Conservation (phyloP, 2,329 filamentous ascomycete species). For the Colletotrichum kahawae region DNA sequence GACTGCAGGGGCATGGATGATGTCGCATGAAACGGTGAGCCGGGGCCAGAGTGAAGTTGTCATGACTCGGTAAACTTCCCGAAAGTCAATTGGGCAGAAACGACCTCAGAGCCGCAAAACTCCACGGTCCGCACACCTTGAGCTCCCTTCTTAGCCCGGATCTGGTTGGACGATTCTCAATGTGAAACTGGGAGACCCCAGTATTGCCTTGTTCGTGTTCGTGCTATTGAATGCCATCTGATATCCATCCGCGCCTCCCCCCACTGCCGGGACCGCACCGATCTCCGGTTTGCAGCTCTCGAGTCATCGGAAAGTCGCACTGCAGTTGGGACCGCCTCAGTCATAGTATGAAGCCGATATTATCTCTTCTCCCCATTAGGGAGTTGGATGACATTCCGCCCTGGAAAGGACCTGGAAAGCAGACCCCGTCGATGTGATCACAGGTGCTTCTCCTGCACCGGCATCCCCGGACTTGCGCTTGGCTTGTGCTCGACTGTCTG, state of each 20-base stretch:
- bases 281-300: background rate
- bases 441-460: background rate
- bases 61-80: constrained; percentile 15
- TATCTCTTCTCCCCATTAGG: background rate
- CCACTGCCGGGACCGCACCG: background rate
- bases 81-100: background rate
- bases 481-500: background rate
- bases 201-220: background rate
- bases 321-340: background rate
- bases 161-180: constrained; percentile 3
- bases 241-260: background rate
- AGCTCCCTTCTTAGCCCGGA: background rate
- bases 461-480: background rate
- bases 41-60: background rate
- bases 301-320: constrained; percentile 7
- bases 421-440: background rate
- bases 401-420: background rate
- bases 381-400: background rate
- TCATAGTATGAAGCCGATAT: background rate
- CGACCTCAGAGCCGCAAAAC: constrained; percentile 3
- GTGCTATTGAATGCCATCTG: background rate
- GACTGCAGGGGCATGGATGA: background rate
- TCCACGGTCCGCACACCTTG: background rate
- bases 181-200: constrained; percentile 7
- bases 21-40: constrained; percentile 14